These are phyloP conservation scores for Neolecta irregularis DNA, from an alignment of 1,139 yeast genomes.

Conservation along the genomic window DNA sequence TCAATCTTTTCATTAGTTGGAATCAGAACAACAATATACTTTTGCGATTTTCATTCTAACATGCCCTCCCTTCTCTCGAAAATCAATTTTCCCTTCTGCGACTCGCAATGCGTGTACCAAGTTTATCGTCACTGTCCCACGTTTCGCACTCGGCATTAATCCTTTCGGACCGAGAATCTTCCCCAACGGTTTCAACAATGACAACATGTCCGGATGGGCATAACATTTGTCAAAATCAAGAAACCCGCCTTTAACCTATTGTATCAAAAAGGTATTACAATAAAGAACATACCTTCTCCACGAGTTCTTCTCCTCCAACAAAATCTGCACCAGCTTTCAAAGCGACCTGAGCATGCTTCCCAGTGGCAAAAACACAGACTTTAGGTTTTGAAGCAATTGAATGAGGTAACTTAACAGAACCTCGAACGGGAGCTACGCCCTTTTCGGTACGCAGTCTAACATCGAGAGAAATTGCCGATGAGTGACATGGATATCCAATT, in stretches of 20 bases:
- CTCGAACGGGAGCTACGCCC: constrained; percentile 7
- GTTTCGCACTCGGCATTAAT: constrained; percentile 72
- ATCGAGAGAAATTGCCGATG: constrained; percentile 1
- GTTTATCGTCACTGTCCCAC: constrained; percentile 69
- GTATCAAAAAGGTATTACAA: constrained; percentile 28
- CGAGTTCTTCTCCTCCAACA: constrained; percentile 14
- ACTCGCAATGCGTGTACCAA: constrained; percentile 29
- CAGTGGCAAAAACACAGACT: constrained; percentile 13
- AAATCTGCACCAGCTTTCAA: constrained; percentile 10
- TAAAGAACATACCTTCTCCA: constrained; percentile 2
- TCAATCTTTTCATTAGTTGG: neutral
- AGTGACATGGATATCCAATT: constrained; percentile 1
- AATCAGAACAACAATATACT: neutral
- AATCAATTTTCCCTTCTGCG: constrained; percentile 42
- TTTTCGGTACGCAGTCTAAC: constrained; percentile 1
- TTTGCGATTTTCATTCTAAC: constrained; percentile 15
- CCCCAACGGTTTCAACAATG: constrained; percentile 49
- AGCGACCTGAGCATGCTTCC: constrained; percentile 10
- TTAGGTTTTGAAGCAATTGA: neutral
- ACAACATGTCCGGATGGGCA: constrained; percentile 69
- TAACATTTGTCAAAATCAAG: constrained; percentile 61
- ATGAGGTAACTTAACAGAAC: constrained; percentile 5
- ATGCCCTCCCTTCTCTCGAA: constrained; percentile 44
- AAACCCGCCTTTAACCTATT: constrained; percentile 42
- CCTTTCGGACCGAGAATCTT: constrained; percentile 77